Percentiles rank a stretch among this genome's conserved stretches.
Conservation (phyloP, 1,284 basidiomycete genomes). For the Cryptococcus sp. region DNA sequence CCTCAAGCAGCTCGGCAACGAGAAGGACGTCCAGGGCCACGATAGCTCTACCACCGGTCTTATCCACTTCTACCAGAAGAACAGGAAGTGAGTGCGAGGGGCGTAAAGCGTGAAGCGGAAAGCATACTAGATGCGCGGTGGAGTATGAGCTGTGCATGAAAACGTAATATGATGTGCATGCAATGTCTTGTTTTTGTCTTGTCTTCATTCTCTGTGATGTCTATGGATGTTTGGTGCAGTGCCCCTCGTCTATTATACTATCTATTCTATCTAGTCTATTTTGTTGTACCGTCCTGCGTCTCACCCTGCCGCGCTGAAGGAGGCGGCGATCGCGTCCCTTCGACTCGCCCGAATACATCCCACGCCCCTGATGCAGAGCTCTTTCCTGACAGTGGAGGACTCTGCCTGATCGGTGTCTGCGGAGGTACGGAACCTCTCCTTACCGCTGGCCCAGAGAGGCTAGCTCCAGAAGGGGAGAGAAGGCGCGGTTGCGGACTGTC, state of each 20-base stretch:
- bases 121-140: background rate
- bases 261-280: background rate
- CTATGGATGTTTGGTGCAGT: background rate
- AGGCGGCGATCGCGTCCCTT: background rate
- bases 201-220: background rate
- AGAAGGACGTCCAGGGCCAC: constrained; percentile 84
- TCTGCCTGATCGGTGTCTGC: background rate
- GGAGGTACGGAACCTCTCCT: background rate
- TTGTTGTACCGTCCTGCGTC: too few species aligned
- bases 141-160: background rate
- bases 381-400: background rate
- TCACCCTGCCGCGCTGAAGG: background rate
- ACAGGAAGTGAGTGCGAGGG: constrained; percentile 56
- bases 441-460: too few species aligned
- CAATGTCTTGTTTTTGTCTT: background rate
- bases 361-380: constrained; percentile 16
- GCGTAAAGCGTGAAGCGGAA: background rate
- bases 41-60: constrained; percentile 93
- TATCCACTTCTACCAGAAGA: constrained; percentile 90
- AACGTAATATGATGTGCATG: constrained; percentile 1
- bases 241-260: background rate
- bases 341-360: constrained; percentile 32
- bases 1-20: constrained; percentile 76
- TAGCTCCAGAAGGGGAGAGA: too few species aligned
- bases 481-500: too few species aligned